Conservation (phyloP, 1,139 yeast species). For the Tardiomyces digboiensis region DNA sequence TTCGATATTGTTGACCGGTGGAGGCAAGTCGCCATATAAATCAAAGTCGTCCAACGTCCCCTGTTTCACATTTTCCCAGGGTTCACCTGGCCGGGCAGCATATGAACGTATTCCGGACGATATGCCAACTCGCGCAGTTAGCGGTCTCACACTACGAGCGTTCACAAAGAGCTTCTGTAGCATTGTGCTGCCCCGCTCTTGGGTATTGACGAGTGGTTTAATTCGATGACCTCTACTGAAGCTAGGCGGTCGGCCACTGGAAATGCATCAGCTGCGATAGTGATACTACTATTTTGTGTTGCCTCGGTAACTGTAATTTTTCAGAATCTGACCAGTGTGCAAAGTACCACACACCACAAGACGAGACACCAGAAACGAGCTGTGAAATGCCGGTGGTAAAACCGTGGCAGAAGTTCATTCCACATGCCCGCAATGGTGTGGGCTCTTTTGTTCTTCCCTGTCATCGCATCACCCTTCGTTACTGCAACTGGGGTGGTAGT, state of each 20-base stretch:
- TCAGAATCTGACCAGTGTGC: background rate
- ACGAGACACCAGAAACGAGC: background rate
- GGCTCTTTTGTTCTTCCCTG: conserved; percentile 75
- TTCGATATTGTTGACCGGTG: conserved; percentile 33
- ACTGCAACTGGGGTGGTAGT: conserved; percentile 95
- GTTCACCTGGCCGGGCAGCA: background rate
- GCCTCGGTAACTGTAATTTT: too few species aligned
- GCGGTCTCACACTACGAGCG: too few species aligned
- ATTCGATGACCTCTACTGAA: too few species aligned
- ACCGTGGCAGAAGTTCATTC: conserved; percentile 5
- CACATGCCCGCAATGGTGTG: conserved; percentile 58
- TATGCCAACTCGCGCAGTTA: too few species aligned
- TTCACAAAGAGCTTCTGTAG: too few species aligned
- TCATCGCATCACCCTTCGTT: conserved; percentile 59
- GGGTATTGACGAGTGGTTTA: too few species aligned
- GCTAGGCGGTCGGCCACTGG: too few species aligned
- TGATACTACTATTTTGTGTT: too few species aligned
- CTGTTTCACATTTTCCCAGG: conserved; percentile 5
- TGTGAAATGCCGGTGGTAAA: background rate
- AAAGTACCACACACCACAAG: background rate
- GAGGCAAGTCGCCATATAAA: conserved; percentile 15
- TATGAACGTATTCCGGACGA: background rate
- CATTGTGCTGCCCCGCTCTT: too few species aligned
- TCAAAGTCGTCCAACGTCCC: conserved; percentile 14
- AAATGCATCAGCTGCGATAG: too few species aligned